Base-by-base conservation (phyloP, 257 asterid genomes). In the Scutellaria minor region DNA sequence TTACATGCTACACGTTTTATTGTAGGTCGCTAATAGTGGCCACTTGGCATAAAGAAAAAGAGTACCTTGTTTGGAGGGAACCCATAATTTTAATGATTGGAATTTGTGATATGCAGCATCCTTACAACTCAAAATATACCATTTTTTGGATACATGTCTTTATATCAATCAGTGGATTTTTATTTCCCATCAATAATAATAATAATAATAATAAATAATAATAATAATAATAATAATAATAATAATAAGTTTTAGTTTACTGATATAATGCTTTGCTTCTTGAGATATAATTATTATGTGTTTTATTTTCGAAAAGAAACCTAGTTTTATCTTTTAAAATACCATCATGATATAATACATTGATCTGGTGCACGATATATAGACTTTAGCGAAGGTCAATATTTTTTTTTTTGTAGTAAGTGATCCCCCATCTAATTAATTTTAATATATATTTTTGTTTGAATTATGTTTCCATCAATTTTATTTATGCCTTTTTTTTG, bases 71-170 rank as follows among this genome's bases (percentile, higher is more conserved):
- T 71, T 44, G 67, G 72, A 75, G 75, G 81, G 71, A 72, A 72
- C 78, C 70, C 64, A 75, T 48, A 67, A 3, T 59, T 53, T 50
- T 44, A 77, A 75, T 71, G 72, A 71, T 80, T 80, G 78, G 74
- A 10, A 58, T 58, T 58, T 11, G 44, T 11, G 50, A 74, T 72
- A 57, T 55, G n/a, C n/a, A 12, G 56, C 64, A 40, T 62, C 75
- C 60, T 70, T 59, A 58, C 58, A 46, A 12, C 68, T 31, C 58
- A 31, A 64, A 45, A 31, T 27, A 58, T 45, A 57, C 59, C 54
- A 24, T 9, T 56, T 31, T 35, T 57, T 66, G 46, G 61, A 48
- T 51, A 58, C 37, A 45, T 50, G 20, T 44, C 76, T 59, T 71
- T 71, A 48, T 71, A 31, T 71, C 76, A 71, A 71, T 71, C 64